Base-by-base conservation (phyloP, 2,329 filamentous ascomycete genomes). In the Aspergillus alliaceus region DNA sequence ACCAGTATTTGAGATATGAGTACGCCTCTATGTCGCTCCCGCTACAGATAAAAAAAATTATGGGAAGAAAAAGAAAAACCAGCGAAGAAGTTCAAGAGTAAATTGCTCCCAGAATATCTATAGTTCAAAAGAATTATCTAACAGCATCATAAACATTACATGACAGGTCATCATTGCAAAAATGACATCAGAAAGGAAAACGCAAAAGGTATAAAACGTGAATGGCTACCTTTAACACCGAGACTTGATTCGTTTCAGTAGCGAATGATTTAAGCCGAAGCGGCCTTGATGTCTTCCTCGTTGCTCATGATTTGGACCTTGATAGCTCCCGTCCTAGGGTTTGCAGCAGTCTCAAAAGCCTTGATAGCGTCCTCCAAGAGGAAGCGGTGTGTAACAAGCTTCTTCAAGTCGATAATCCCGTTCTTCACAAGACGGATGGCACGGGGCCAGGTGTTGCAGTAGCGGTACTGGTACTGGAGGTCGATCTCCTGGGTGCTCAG, bases 381-480 rank as follows among this genome's bases (percentile, higher is more conserved):
- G 78, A 89, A 97, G 18, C 91, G 84, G 80, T 98, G 93, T 39
- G 93, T 97, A 34, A 97, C 91, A 59, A 98, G 79, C 76, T 85
- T 89, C 67, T 84, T 84, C 71, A 97, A 79, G 72, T 96, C 86
- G 67, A 98, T 84, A 4, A 97, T 85, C 2, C 91, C 91, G 71
- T 88, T 91, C 80, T 91, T 86, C 35, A 98, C 84, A 63, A 98
- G 80, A 48, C 93, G 85, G 65, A 98, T 97, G 42, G 95, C 93
- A 61, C 91, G 86, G 32, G 93, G 95, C 93, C 93, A 98, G 22
- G 91, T 96, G 80, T 98, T 97, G 79, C 84, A 85, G 81, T 98
- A 98, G 60, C 95, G 86, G 80, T 98, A 98, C 80, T 98, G 93
- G 76, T 97, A 95, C 79, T 96, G 91, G 59, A 98, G 81, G 77